A percentile compares a stretch with the other conserved stretches of the same genome.
These are phyloP conservation scores for Trametes meyenii DNA, from an alignment of 768 basidiomycete genomes.

Conservation along the genomic window DNA sequence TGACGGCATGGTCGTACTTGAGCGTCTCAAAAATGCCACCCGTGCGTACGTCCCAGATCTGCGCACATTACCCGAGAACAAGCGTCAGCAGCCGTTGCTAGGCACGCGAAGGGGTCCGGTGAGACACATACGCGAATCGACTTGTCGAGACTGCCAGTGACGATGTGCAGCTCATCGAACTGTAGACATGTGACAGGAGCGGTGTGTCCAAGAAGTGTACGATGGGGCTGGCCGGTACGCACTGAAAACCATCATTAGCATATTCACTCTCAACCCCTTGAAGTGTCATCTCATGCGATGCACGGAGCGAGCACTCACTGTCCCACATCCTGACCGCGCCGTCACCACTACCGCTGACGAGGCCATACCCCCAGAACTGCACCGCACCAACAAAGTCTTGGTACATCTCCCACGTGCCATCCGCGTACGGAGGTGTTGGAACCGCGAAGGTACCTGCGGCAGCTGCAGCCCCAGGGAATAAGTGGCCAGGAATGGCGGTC, in stretches of 20 bases:
- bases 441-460: conserved; percentile 72
- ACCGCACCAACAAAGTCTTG: conserved; percentile 97
- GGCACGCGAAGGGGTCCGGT: not conserved
- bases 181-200: conserved; percentile 92
- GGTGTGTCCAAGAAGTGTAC: conserved; percentile 91
- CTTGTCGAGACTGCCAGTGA: conserved; percentile 93
- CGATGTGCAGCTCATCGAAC: conserved; percentile 94
- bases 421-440: conserved; percentile 84
- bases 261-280: not conserved
- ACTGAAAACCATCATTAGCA: conserved; percentile 50
- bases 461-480: conserved; percentile 56
- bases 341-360: conserved; percentile 96
- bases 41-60: conserved; percentile 97
- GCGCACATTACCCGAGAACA: not conserved
- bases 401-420: conserved; percentile 93
- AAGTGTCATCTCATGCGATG: not conserved
- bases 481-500: conserved; percentile 43
- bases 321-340: conserved; percentile 99
- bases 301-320: conserved; percentile 59
- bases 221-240: conserved; percentile 96
- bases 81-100: conserved; percentile 5
- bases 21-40: conserved; percentile 89
- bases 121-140: conserved; percentile 70
- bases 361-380: conserved; percentile 98
- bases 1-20: conserved; percentile 88